Evolutionary conservation across 345 rosid genomes (phyloP), one percentile per base, ranked within the genome.

Genomic region (Salix caprea): DNA sequence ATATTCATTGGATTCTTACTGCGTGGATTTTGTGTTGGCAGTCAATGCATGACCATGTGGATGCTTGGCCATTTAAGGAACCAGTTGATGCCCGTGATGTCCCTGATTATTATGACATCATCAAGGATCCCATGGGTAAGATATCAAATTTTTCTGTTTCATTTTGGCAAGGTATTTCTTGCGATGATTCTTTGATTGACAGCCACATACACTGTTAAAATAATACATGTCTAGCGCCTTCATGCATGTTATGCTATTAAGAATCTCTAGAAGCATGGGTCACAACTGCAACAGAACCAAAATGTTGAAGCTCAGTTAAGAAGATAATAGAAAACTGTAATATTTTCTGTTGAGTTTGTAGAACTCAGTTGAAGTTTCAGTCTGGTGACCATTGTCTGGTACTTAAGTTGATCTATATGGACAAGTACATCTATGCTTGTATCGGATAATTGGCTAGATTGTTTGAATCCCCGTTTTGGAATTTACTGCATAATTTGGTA

Each of bases 31-130:
- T 74, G 24, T 73, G 19, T 73, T 73, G 60, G 76, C 92, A 94
- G 99, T 75, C 97, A 39, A 89, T 96, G 97, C 91, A 89, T 77
- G 99, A 96, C 39, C 97, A 96, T 72, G 91, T 83, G 70, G 99
- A 96, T 89, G 92, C 97, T 69, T 96, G 99, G 99, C 98, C 99
- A 58, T 94, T 92, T 82, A 92, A 89, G 90, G 99, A 96, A 69
- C 97, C 99, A 61, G 97, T 96, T 46, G 97, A 96, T 89, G 82
- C 82, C 64, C 93, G 91, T 52, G 99, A 96, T 82, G 99, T 90
- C 78, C 98, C 99, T 46, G 99, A 94, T 89, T 96, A 96, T 84
- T 92, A 94, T 82, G 98, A 90, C 77, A 90, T 96, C 82, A 96
- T 96, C 80, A 94, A 92, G 90, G 98, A 96, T 83, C 98, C 99